phyloP scores from a whole-genome alignment of 768 basidiomycete genomes.

The Pleurotus sapidus region DNA sequence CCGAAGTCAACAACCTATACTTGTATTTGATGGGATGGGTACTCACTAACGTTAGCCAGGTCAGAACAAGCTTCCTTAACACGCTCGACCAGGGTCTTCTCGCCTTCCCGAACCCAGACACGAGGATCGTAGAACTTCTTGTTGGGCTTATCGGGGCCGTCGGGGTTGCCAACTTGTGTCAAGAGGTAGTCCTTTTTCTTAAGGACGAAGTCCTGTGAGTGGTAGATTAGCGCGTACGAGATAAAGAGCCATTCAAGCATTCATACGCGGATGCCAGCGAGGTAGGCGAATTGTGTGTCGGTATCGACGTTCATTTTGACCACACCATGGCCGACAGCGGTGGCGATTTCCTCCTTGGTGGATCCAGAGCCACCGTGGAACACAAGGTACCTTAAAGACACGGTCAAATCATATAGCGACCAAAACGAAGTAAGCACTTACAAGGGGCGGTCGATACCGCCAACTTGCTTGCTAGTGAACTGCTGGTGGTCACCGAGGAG shows the following conservation, averaged over 20 bases:
- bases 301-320: constrained; percentile 99
- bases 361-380: constrained; percentile 99
- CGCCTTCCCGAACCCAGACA: constrained; percentile 98
- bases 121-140: constrained; percentile 99
- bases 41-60: constrained; percentile 59
- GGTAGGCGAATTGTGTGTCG: constrained; percentile 91
- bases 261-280: constrained; percentile 74
- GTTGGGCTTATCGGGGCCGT: constrained; percentile 96
- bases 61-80: constrained; percentile 94
- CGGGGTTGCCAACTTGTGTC: constrained; percentile 95
- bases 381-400: constrained; percentile 76
- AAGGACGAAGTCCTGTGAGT: constrained; percentile 70
- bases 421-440: constrained; percentile 34
- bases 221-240: background rate
- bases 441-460: constrained; percentile 74
- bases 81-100: constrained; percentile 85
- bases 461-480: constrained; percentile 67
- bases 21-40: background rate
- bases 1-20: no score
- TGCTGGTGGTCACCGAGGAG: constrained; percentile 90
- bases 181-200: constrained; percentile 87
- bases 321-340: constrained; percentile 88
- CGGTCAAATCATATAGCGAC: background rate
- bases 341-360: constrained; percentile 91
- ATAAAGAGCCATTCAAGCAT: background rate